Base-by-base conservation (phyloP, 2,329 filamentous ascomycete genomes). In the Rugonectria rugulosa region DNA sequence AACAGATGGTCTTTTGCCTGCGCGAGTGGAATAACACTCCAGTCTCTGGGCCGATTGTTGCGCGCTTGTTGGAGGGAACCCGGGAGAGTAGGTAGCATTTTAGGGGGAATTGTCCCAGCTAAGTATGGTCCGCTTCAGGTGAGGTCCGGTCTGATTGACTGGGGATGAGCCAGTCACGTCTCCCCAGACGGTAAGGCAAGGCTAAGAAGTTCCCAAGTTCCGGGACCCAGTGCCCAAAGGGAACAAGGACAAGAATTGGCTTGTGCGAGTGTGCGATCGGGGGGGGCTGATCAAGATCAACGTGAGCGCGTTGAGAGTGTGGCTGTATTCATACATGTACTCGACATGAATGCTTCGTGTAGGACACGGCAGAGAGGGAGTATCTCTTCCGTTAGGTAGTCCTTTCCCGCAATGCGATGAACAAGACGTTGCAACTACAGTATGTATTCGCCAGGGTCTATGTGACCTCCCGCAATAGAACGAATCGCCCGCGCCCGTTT, bases 91-190 rank as follows among this genome's bases (percentile, higher is more conserved):
- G 53, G 36, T 56, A 29, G 47, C 50, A 57, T 54, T 57, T 57
- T 54, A 54, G 52, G 51, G 55, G 55, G 49, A 37, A 54, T 34
- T 48, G 50, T 20, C 55, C 55, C 45, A 57, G 49, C 55, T 54
- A 57, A 57, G 51, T 56, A 64, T 59, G 62, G 61, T 60, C 65
- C 59, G 63, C 59, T 67, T 67, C 64, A 67, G 64, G 64, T 67
- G 64, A 67, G 61, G 61, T 67, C 57, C 56, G 62, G 57, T 62
- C 51, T 32, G 56, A 51, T 65, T 60, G 12, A 57, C 56, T 45
- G 38, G 47, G 37, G 21, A 27, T 27, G 20, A 42, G 61, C 55
- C 58, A 45, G 56, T 56, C 58, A 61, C 49, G 62, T 65, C 41
- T 57, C 62, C 62, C 59, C 61, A 66, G 56, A 64, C 61, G 54